These are phyloP conservation scores for Aspergillus ibericus DNA, from an alignment of 2,329 filamentous ascomycete genomes.

Conservation along the genomic window DNA sequence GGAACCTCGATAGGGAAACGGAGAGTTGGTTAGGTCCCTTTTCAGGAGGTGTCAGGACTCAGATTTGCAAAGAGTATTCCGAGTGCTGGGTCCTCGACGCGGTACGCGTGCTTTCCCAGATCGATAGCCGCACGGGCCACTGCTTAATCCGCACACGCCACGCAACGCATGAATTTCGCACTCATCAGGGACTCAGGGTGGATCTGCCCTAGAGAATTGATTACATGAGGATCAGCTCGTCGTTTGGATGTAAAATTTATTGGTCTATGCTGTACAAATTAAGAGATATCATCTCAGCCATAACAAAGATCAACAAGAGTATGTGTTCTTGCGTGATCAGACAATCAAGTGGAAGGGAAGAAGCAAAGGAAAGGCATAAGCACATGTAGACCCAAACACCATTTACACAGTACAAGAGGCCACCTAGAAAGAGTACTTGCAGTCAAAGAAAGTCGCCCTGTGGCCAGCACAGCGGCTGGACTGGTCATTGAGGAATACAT, in stretches of 20 bases:
- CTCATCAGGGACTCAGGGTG: not conserved
- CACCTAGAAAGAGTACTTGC: slow-evolving; percentile 2
- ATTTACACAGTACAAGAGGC: slow-evolving; percentile 15
- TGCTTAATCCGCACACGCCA: slow-evolving; percentile 29
- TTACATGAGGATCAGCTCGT: not conserved
- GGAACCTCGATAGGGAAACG: not conserved
- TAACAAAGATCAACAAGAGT: not conserved
- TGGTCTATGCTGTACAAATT: slow-evolving; percentile 6
- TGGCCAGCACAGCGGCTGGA: slow-evolving; percentile 21
- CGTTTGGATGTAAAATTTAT: not conserved
- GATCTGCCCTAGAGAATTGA: not conserved
- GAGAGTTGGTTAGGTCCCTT: not conserved
- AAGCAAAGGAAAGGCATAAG: not conserved
- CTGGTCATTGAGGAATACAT: not conserved
- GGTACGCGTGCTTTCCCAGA: slow-evolving; percentile 15
- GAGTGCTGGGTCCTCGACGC: slow-evolving; percentile 17
- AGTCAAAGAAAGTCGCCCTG: slow-evolving; percentile 13
- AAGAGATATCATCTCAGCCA: not conserved
- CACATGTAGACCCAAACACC: not conserved
- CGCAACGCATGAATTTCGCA: not conserved
- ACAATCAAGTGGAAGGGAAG: not conserved
- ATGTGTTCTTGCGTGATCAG: not conserved
- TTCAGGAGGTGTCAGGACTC: not conserved
- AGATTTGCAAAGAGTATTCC: not conserved
- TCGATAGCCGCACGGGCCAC: slow-evolving; percentile 32